A percentile compares a stretch with the other conserved stretches of the same genome.
Evolutionary conservation across 164 flowering plant genomes (phyloP).

Genomic region (Malania oleifera): DNA sequence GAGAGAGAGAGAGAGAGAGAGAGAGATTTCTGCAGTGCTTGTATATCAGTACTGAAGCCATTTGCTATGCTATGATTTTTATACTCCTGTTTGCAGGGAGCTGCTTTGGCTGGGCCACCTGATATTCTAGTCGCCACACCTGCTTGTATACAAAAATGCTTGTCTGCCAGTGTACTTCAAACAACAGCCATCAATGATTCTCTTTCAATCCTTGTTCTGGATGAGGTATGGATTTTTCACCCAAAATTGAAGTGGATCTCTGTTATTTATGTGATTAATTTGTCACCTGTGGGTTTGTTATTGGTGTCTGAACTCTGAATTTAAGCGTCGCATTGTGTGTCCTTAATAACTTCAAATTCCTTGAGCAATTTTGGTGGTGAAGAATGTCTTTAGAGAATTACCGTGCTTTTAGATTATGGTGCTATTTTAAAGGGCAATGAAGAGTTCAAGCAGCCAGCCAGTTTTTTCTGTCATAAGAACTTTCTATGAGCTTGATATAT

Average conservation of each 20-base stretch:
- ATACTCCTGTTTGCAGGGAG: constrained; percentile 35
- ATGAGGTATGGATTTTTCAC: constrained; percentile 56
- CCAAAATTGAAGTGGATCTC: background rate
- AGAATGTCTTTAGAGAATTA: too few relatives aligned
- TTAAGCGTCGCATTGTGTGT: too few relatives aligned
- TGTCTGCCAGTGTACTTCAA: constrained; percentile 54
- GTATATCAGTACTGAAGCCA: background rate
- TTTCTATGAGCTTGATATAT: background rate
- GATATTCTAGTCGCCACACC: constrained; percentile 86
- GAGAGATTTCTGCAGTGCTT: too few relatives aligned
- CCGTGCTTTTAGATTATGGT: too few relatives aligned
- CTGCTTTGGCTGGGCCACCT: constrained; percentile 74
- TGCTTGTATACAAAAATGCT: constrained; percentile 67
- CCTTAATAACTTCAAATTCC: too few relatives aligned
- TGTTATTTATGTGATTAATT: background rate
- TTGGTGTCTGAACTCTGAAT: too few relatives aligned
- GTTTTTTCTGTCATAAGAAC: too few relatives aligned
- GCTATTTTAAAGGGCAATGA: too few relatives aligned
- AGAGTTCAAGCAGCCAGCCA: too few relatives aligned
- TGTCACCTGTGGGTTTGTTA: background rate
- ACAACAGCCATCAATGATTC: constrained; percentile 51
- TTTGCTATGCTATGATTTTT: constrained; percentile 9
- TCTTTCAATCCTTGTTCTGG: constrained; percentile 75
- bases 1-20: too few relatives aligned
- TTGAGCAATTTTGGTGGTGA: too few relatives aligned